phyloP scores from a whole-genome alignment of 2,329 filamentous ascomycete species.

The Fusarium torreyae region DNA sequence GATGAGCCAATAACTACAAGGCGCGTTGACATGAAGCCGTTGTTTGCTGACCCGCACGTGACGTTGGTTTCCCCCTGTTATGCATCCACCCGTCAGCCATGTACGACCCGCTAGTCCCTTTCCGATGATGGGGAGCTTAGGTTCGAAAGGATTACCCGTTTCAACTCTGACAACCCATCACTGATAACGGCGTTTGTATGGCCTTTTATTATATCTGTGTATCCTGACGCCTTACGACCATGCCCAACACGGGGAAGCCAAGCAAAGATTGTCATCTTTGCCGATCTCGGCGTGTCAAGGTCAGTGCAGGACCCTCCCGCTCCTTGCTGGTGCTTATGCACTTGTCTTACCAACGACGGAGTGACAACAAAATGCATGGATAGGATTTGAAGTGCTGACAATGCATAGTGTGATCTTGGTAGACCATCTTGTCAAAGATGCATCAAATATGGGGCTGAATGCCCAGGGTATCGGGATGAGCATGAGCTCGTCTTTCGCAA shows the following conservation, averaged over 20 bases:
- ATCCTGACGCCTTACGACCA: slow-evolving; percentile 33
- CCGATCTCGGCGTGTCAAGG: slow-evolving; percentile 59
- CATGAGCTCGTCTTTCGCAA: slow-evolving; percentile 59
- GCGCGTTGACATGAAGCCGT: neutral
- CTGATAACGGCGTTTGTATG: slow-evolving; percentile 20
- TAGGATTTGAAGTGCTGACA: slow-evolving; percentile 23
- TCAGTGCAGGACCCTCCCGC: slow-evolving; percentile 41
- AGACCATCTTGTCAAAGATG: slow-evolving; percentile 59
- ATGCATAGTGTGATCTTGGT: slow-evolving; percentile 57
- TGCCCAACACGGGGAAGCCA: slow-evolving; percentile 60
- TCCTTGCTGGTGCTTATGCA: slow-evolving; percentile 15
- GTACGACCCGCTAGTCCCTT: slow-evolving; percentile 38
- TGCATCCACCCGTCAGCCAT: slow-evolving; percentile 35
- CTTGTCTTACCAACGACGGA: slow-evolving; percentile 18
- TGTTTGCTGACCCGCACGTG: slow-evolving; percentile 29
- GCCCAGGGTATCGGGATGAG: slow-evolving; percentile 59
- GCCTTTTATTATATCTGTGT: slow-evolving; percentile 1
- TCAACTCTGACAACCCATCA: slow-evolving; percentile 35
- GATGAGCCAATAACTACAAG: no score
- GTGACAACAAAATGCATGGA: slow-evolving; percentile 6
- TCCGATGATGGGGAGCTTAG: slow-evolving; percentile 37
- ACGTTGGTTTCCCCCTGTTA: slow-evolving; percentile 6
- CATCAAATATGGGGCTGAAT: slow-evolving; percentile 58
- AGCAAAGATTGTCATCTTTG: slow-evolving; percentile 61
- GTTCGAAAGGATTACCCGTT: slow-evolving; percentile 51